Base-by-base conservation (phyloP, 441 rosid species). In the Hura crepitans region DNA sequence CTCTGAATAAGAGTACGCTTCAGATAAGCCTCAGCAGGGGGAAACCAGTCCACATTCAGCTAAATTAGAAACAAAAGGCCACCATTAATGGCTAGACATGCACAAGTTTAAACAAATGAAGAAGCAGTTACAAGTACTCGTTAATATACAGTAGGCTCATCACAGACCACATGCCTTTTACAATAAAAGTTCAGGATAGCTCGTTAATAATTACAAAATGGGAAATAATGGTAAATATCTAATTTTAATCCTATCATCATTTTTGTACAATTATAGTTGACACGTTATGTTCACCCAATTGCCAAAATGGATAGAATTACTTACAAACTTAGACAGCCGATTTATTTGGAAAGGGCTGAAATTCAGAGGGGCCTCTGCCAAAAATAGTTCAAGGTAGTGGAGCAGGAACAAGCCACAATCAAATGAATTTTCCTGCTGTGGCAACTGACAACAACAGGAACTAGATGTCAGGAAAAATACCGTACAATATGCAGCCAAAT, bases 341-440 rank as follows among this genome's bases (percentile, higher is more conserved):
- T 74, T 69, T 66, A 82, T 79, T 73, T 66, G 78, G 45, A 72
- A 83, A 54, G 89, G 93, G 66, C 67, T 90, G 84, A 92, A 90
- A 73, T 80, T 71, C 69, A 56, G 62, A 76, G 94, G 91, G 70
- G 88, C 91, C 75, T 86, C 86, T 50, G 63, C 75, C 71, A 92
- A 82, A 81, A 90, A 90, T 60, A 82, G 87, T 66, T 92, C 97
- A 74, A 82, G 61, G 73, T 86, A 92, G 78, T 92, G 97, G 54
- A 92, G 96, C 81, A 92, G 75, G 82, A 92, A 92, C 57, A 92
- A 85, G 65, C 97, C 97, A 43, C 96, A 92, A 57, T 92, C 97
- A 72, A 80, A 88, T 8, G 86, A 90, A 79, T 92, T 92, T 78
- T 83, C 87, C 82, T 90, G 96, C 80, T 92, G 96, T 43, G 97